phyloP scores from a whole-genome alignment of 1,139 yeast genomes.

The Kodamaea derodonti region DNA sequence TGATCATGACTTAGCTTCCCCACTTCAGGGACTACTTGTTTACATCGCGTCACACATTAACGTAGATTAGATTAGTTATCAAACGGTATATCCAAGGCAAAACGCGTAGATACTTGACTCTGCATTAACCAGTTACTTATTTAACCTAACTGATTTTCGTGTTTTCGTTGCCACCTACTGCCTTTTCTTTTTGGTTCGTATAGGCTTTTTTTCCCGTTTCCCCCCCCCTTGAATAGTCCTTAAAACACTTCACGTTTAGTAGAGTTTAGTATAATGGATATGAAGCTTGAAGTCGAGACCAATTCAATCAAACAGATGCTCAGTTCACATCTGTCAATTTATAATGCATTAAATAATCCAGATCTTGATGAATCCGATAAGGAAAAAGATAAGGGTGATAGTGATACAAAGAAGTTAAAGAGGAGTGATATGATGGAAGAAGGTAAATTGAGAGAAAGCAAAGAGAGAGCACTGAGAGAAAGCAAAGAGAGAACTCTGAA shows the following conservation, averaged over 20 bases:
- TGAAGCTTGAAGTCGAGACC: neutral
- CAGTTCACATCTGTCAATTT: conserved; percentile 38
- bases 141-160: neutral
- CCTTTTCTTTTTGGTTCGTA: neutral
- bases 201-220: neutral
- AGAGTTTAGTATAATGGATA: neutral
- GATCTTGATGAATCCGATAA: conserved; percentile 20
- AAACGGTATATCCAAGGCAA: neutral
- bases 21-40: neutral
- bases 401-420: neutral
- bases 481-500: too few relatives aligned
- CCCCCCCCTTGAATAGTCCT: neutral
- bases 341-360: conserved; percentile 39
- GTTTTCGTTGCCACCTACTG: neutral
- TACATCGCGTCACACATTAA: neutral
- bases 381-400: neutral
- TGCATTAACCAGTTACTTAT: neutral
- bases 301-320: conserved; percentile 18
- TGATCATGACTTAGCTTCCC: neutral
- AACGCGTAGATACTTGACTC: too few relatives aligned
- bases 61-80: neutral
- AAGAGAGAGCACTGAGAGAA: too few relatives aligned
- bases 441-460: too few relatives aligned
- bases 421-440: too few relatives aligned
- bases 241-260: neutral